These are phyloP conservation scores for Crithidia fasciculata DNA, from an alignment of 208 protist genomes.

Conservation along the genomic window DNA sequence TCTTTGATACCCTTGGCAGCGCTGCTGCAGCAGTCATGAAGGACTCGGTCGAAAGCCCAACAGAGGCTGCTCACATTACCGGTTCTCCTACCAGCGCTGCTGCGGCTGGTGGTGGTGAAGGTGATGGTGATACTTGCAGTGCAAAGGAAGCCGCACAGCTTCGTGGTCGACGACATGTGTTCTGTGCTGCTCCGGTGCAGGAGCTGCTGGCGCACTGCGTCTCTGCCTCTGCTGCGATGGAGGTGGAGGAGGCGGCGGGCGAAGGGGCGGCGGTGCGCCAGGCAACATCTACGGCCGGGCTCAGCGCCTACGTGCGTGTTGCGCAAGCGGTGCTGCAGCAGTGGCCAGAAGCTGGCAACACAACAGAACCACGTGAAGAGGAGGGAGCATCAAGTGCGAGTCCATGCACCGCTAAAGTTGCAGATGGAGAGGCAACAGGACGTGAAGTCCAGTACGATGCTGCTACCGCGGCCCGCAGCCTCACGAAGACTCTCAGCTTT, in stretches of 20 bases:
- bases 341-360: background rate
- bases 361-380: background rate
- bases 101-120: no score
- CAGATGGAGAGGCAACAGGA: no score
- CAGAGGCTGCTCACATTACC: background rate
- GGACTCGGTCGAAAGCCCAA: background rate
- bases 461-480: background rate
- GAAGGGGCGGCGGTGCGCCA: slow-evolving; percentile 18
- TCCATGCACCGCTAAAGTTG: no score
- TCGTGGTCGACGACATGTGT: background rate
- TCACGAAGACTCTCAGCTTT: background rate
- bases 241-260: slow-evolving; percentile 33
- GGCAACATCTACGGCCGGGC: slow-evolving; percentile 24
- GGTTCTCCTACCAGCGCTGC: no score
- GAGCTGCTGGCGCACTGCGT: slow-evolving; percentile 36
- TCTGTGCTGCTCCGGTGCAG: slow-evolving; percentile 2
- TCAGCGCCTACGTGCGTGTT: slow-evolving; percentile 38
- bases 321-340: slow-evolving; percentile 14
- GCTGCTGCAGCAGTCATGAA: slow-evolving; percentile 18
- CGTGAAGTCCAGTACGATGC: no score
- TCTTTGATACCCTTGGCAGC: slow-evolving; percentile 53
- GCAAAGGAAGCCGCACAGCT: slow-evolving; percentile 5
- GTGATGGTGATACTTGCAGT: no score
- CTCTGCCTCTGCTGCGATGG: slow-evolving; percentile 18
- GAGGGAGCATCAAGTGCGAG: background rate